Base-by-base conservation (phyloP, 176 grass and related monocot species). In the Rhynchospora pubera region DNA sequence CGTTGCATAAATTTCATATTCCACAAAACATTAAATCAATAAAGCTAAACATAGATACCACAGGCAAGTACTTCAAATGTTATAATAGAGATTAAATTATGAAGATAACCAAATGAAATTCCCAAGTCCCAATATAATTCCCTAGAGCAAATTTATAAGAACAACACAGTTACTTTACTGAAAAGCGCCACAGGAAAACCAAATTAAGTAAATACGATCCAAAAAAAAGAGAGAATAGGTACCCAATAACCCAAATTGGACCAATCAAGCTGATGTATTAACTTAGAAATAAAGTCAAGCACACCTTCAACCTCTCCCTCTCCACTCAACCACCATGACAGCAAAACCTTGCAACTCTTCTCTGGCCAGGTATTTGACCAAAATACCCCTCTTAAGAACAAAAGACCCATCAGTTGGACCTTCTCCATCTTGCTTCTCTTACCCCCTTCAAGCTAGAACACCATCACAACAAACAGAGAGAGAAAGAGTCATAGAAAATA, bases 321-420 rank as follows among this genome's bases (percentile, higher is more conserved):
- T 84, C 83, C 70, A 62, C 89, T 64, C 88, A 93, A 91, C 87
- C 76, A 93, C 91, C 91, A 74, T 93, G 89, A 93, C 91, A 93
- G 83, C 85, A 89, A 91, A 85, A 72, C 87, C 82, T 85, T 57
- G 16, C 76, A 62, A 65, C 57, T 78, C 83, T 75, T 62, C 61
- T 67, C 57, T 43, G 55, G 15, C 63, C 51, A 39, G 1, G 13
- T 32, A 59, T 82, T 44, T 97, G 84, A 90, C 87, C 63, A 73
- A 91, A 91, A 80, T 80, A 74, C 84, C 88, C 88, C 79, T 78
- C 62, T 78, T 39, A 88, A 79, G 90, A 88, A 85, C 86, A 86
- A 57, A 48, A 67, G 73, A 84, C 16, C 57, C 12, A 77, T 89
- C 88, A 69, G 90, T 91, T 92, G 88, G 85, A 87, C 82, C 90